Conservation (phyloP, 2,329 filamentous ascomycete genomes). For the Fragosphaeria purpurea region DNA sequence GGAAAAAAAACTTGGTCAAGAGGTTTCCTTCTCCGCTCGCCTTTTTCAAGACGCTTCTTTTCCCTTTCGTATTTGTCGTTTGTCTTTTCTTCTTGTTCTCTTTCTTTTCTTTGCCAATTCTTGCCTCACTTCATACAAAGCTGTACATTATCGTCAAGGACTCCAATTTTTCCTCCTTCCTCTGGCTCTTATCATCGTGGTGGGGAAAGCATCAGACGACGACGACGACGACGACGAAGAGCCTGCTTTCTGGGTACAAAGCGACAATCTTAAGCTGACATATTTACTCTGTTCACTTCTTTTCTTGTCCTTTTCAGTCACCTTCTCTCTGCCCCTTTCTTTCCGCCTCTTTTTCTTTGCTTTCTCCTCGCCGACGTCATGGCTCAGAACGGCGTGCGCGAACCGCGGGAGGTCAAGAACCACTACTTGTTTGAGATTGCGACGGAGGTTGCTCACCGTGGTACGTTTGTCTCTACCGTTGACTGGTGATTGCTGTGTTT, state of each 20-base stretch:
- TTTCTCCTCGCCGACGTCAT: conserved; percentile 2
- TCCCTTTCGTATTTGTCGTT: not conserved
- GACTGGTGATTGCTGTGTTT: too few relatives aligned
- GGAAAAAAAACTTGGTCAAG: too few relatives aligned
- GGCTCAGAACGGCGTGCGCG: conserved; percentile 30
- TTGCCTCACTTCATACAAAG: not conserved
- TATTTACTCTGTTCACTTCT: not conserved
- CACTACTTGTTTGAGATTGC: conserved; percentile 95
- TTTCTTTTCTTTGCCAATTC: not conserved
- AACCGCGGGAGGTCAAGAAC: conserved; percentile 71
- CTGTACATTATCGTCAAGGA: not conserved
- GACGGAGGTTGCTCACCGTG: conserved; percentile 94
- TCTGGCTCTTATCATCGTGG: not conserved
- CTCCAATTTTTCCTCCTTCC: not conserved
- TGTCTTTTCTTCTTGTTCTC: not conserved
- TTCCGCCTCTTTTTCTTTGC: not conserved
- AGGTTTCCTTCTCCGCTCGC: not conserved
- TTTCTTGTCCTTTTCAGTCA: not conserved
- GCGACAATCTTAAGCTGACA: too few relatives aligned
- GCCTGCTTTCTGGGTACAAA: too few relatives aligned
- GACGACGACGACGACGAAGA: too few relatives aligned
- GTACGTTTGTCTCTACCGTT: conserved; percentile 41
- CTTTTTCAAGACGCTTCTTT: not conserved
- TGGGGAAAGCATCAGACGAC: too few relatives aligned
- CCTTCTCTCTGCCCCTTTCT: not conserved